Evolutionary conservation across 2,329 filamentous ascomycete genomes (phyloP).

Genomic region (Curvularia hawaiiensis): DNA sequence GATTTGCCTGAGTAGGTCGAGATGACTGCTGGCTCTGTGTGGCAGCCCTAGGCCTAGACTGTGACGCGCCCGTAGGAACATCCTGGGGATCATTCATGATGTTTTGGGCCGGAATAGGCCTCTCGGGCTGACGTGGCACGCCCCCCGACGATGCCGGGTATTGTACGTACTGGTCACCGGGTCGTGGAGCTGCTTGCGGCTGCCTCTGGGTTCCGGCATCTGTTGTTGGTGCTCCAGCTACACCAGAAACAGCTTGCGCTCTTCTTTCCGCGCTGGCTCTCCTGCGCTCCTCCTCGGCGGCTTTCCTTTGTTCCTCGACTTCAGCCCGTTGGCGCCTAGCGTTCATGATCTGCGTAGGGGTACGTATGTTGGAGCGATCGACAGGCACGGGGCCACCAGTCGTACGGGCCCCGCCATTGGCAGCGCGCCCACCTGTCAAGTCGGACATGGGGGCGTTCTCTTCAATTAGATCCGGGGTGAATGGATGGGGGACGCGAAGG

Average conservation of each 20-base stretch:
- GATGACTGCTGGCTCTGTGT: conserved; percentile 46
- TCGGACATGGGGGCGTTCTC: conserved; percentile 94
- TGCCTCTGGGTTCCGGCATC: conserved; percentile 37
- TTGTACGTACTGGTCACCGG: conserved; percentile 37
- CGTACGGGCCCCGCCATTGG: conserved; percentile 63
- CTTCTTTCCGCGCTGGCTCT: conserved; percentile 64
- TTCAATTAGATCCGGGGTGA: conserved; percentile 84
- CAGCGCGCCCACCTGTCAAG: conserved; percentile 65
- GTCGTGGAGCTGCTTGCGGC: conserved; percentile 33
- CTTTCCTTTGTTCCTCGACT: conserved; percentile 60
- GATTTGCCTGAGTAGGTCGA: conserved; percentile 35
- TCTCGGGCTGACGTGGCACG: conserved; percentile 38
- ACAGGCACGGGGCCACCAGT: conserved; percentile 60
- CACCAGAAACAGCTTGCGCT: conserved; percentile 59
- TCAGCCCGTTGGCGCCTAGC: conserved; percentile 75
- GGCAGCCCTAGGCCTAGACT: conserved; percentile 37
- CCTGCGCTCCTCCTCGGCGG: conserved; percentile 56
- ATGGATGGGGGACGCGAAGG: conserved; percentile 78
- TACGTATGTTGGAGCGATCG: conserved; percentile 68
- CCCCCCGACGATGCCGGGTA: conserved; percentile 34
- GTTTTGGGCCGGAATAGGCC: conserved; percentile 28
- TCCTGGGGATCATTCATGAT: conserved; percentile 30
- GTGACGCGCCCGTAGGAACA: conserved; percentile 33
- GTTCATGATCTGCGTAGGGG: conserved; percentile 90
- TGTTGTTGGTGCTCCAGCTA: conserved; percentile 50